Percentiles rank a stretch among this genome's conserved stretches.
Conservation (phyloP, 1,139 yeast species). For the Taphrina populina region DNA sequence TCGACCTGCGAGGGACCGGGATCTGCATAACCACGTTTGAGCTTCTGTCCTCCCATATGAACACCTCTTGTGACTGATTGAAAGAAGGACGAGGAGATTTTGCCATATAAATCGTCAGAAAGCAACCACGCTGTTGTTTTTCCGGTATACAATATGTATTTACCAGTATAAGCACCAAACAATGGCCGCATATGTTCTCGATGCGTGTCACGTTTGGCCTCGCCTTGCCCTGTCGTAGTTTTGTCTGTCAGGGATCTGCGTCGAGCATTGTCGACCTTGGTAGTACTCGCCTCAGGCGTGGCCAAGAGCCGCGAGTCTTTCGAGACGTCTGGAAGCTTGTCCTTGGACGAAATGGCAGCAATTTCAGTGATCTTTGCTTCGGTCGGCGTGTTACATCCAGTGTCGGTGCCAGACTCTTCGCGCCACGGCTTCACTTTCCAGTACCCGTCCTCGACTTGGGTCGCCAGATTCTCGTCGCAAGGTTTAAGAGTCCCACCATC, state of each 20-base stretch:
- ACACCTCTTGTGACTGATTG: constrained; percentile 40
- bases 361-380: constrained; percentile 4
- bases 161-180: constrained; percentile 40
- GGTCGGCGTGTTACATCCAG: not conserved
- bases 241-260: constrained; percentile 13
- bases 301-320: constrained; percentile 25
- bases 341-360: constrained; percentile 13
- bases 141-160: constrained; percentile 39
- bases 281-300: not conserved
- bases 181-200: constrained; percentile 39
- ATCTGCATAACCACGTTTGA: constrained; percentile 41
- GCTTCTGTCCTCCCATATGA: constrained; percentile 40
- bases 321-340: constrained; percentile 28
- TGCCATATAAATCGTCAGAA: constrained; percentile 41
- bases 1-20: constrained; percentile 18
- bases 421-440: constrained; percentile 44
- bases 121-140: constrained; percentile 41
- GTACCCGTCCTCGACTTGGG: constrained; percentile 61
- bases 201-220: constrained; percentile 17
- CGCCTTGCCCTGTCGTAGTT: constrained; percentile 6
- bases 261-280: constrained; percentile 3
- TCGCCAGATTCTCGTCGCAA: constrained; percentile 53
- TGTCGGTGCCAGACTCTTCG: constrained; percentile 6
- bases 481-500: constrained; percentile 56
- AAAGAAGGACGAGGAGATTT: constrained; percentile 39